Evolutionary conservation across 2,329 filamentous ascomycete genomes (phyloP).

Genomic region (Metarhizium album): DNA sequence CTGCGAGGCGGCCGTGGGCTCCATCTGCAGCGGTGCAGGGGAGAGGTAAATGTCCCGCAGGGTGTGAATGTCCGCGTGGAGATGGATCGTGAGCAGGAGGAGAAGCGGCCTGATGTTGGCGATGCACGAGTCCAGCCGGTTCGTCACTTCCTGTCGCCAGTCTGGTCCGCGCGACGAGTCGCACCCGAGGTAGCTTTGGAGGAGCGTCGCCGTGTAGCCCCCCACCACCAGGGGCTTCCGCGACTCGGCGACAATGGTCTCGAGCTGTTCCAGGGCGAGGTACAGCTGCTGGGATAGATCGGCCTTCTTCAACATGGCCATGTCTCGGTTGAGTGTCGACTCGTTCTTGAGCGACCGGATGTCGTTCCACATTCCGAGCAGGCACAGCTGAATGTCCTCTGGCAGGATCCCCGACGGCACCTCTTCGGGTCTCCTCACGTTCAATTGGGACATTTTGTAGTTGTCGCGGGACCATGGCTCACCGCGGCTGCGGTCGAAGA

Average conservation of each 20-base stretch:
- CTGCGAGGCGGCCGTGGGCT: constrained; percentile 9
- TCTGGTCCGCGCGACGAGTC: constrained; percentile 14
- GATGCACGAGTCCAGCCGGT: constrained; percentile 19
- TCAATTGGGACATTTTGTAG: constrained; percentile 20
- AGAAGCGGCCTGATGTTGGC: constrained; percentile 25
- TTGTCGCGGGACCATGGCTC: constrained; percentile 22
- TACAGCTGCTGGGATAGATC: constrained; percentile 7
- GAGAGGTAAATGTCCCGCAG: constrained; percentile 6
- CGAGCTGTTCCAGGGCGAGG: constrained; percentile 12
- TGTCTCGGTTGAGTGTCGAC: constrained; percentile 12
- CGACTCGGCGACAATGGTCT: constrained; percentile 8
- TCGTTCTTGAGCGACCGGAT: constrained; percentile 22
- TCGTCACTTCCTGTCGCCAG: constrained; percentile 15
- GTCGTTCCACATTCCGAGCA: constrained; percentile 19
- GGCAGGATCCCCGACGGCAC: constrained; percentile 18
- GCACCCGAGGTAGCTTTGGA: constrained; percentile 18
- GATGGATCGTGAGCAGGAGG: constrained; percentile 24
- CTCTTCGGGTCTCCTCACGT: constrained; percentile 16
- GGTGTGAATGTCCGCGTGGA: constrained; percentile 23
- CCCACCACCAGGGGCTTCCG: constrained; percentile 9
- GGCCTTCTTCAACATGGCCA: neutral
- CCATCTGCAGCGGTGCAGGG: constrained; percentile 1
- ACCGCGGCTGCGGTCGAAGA: constrained; percentile 20
- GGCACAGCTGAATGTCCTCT: constrained; percentile 23
- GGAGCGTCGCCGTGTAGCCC: constrained; percentile 10